These are phyloP conservation scores for Verticillium isaacii DNA, from an alignment of 2,329 filamentous ascomycete genomes.

Conservation along the genomic window DNA sequence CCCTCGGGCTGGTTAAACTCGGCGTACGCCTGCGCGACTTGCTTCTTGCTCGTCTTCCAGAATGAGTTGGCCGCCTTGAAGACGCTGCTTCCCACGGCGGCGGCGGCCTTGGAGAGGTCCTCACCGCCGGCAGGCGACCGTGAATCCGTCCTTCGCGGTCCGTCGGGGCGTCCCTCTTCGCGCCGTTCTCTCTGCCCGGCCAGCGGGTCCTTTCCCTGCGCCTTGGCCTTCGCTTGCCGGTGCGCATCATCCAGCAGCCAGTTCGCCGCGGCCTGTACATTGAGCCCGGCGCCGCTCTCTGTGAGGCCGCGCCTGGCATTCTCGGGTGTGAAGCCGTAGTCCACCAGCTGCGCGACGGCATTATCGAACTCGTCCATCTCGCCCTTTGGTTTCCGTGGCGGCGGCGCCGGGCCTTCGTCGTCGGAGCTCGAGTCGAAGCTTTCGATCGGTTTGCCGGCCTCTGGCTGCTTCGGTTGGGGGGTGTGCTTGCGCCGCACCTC, in stretches of 20 bases:
- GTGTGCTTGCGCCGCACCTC: slow-evolving; percentile 49
- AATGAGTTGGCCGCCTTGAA: slow-evolving; percentile 93
- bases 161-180: slow-evolving; percentile 20
- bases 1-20: slow-evolving; percentile 65
- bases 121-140: slow-evolving; percentile 54
- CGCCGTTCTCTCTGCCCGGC: slow-evolving; percentile 34
- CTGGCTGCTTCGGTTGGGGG: slow-evolving; percentile 32
- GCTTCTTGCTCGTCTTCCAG: slow-evolving; percentile 93
- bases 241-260: slow-evolving; percentile 92
- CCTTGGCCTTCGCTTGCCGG: slow-evolving; percentile 71
- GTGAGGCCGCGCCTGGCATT: slow-evolving; percentile 76
- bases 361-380: slow-evolving; percentile 54
- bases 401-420: slow-evolving; percentile 15
- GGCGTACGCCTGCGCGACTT: slow-evolving; percentile 84
- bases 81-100: slow-evolving; percentile 75
- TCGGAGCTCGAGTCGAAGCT: slow-evolving; percentile 42
- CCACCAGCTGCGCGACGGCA: slow-evolving; percentile 82
- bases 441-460: slow-evolving; percentile 54
- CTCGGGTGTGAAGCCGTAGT: slow-evolving; percentile 89
- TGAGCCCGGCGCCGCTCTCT: slow-evolving; percentile 71
- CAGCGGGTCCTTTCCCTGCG: slow-evolving; percentile 44
- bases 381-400: slow-evolving; percentile 2
- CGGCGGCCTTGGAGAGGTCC: slow-evolving; percentile 76
- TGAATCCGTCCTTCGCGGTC: slow-evolving; percentile 36
- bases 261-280: slow-evolving; percentile 82